Conservation (phyloP, 805 yeast species). For the Maudiozyma turicensis region DNA sequence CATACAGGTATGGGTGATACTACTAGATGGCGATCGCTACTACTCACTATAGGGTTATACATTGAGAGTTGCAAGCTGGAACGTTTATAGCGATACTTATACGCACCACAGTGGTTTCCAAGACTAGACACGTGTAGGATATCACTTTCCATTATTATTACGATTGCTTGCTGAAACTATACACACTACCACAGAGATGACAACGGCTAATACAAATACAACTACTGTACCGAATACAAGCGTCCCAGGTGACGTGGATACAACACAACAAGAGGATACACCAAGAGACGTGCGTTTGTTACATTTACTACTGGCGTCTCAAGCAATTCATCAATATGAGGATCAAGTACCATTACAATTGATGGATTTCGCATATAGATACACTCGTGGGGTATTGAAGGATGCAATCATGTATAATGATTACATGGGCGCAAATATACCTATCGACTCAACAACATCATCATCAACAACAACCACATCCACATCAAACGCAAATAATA, state of each 20-base stretch:
- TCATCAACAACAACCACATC: neutral
- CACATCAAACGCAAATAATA: neutral
- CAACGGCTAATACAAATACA: neutral
- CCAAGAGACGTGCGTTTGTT: constrained; percentile 90
- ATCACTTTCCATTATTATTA: too few species aligned
- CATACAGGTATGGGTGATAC: too few species aligned
- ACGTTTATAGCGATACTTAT: too few species aligned
- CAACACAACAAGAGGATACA: constrained; percentile 23
- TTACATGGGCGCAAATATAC: constrained; percentile 41
- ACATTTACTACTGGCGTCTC: constrained; percentile 86
- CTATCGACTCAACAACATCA: neutral
- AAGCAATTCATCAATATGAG: constrained; percentile 83
- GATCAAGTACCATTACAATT: constrained; percentile 93
- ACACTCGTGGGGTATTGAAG: constrained; percentile 75
- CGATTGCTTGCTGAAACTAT: too few species aligned
- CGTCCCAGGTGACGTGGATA: neutral
- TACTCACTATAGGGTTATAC: too few species aligned
- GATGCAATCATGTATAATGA: constrained; percentile 88
- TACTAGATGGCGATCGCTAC: too few species aligned
- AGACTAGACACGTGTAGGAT: too few species aligned
- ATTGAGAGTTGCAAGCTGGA: too few species aligned
- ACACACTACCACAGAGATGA: neutral
- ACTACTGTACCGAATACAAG: neutral
- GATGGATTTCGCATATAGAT: constrained; percentile 92
- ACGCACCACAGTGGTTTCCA: too few species aligned